Conservation (phyloP, 164 flowering plant species). For the Cinnamomum micranthum region DNA sequence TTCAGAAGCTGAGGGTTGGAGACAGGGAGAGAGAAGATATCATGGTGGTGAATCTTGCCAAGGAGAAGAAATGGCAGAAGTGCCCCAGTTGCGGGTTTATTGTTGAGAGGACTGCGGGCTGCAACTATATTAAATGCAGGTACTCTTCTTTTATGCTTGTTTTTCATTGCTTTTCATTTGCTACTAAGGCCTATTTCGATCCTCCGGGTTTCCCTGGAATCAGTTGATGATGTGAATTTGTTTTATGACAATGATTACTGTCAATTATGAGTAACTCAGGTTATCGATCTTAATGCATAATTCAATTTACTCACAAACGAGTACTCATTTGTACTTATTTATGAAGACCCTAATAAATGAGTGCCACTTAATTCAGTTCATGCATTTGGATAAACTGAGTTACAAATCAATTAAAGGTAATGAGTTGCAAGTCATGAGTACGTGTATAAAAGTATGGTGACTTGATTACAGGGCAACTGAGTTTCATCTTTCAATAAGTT, state of each 20-base stretch:
- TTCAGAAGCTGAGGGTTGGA: slow-evolving; percentile 12
- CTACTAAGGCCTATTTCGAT: too few species aligned
- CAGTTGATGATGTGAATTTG: background rate
- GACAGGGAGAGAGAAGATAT: slow-evolving; percentile 28
- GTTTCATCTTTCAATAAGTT: too few species aligned
- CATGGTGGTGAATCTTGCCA: slow-evolving; percentile 31
- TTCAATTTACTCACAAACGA: too few species aligned
- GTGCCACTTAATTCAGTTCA: too few species aligned
- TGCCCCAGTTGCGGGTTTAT: slow-evolving; percentile 38
- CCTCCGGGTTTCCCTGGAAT: background rate
- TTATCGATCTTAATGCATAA: too few species aligned
- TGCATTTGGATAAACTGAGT: too few species aligned
- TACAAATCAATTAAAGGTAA: too few species aligned
- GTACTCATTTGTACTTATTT: too few species aligned
- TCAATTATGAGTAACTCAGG: background rate
- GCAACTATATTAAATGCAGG: slow-evolving; percentile 44
- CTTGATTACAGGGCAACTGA: too few species aligned
- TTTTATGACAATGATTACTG: background rate
- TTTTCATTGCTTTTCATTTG: background rate
- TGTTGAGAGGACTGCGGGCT: slow-evolving; percentile 39
- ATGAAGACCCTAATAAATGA: too few species aligned
- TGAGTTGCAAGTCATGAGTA: too few species aligned
- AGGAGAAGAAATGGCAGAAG: slow-evolving; percentile 39
- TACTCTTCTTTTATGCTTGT: background rate
- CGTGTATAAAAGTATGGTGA: too few species aligned